Base-by-base conservation (phyloP, 1,284 basidiomycete species). In the Trametes pubescens region DNA sequence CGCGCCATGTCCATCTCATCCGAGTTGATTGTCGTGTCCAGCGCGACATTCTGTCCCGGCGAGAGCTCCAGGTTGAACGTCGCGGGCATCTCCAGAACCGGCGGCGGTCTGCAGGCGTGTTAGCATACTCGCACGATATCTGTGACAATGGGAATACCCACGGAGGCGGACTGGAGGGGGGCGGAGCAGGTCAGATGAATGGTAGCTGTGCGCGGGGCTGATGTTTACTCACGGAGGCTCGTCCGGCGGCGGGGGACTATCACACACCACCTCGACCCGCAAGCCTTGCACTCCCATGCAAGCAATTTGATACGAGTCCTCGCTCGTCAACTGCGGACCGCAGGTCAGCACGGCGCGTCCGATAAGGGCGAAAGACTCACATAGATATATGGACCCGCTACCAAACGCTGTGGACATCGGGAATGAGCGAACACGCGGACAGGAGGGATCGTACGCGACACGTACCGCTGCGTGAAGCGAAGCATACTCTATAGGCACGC, bases 231-330 rank as follows among this genome's bases (percentile, higher is more conserved):
- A 92, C 91, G 90, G 88, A 72, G 90, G 89, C 71, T 92, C 91
- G 64, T 79, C 76, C 58, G 89, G 86, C 16, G 92, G 92, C 2
- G 92, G 91, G 13, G 92, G 91, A 4, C 83, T 89, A 76, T 94
- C 92, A 57, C 87, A 87, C 60, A 92, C 87, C 62, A 94, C 92
- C 77, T 94, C 92, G 49, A 94, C 91, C 47, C 91, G 83, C 59
- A 92, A 80, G 62, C 90, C 91, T 73, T 90, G 88, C 22, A 92
- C 87, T 57, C 89, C 89, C 81, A 89, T 87, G 53, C 86, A 85
- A 32, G 91, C 91, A 65, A 93, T 93, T 79, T 93, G 90, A 75
- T 87, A 94, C 3, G 92, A 93, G 70, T 93, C 91, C 73, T 94
- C 91, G 59, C 88, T 84, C 10, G 89, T 91, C 65, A 93, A 78